Evolutionary conservation across 495 filamentous ascomycete species (phyloP).

Genomic region (Mycothermus thermophilus): DNA sequence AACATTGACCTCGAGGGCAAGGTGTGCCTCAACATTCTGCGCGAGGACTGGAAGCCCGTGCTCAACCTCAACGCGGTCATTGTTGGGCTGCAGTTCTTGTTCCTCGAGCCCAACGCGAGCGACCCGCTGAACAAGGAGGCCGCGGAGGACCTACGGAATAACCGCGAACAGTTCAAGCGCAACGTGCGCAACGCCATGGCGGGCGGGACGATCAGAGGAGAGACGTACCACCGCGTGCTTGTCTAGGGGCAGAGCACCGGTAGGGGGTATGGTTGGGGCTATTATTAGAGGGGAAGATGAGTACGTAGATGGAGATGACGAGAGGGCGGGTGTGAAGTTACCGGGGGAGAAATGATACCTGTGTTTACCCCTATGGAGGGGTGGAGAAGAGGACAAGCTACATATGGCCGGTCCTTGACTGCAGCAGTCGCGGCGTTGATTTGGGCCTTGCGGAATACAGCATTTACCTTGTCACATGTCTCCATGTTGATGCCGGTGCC

Average conservation of each 20-base stretch:
- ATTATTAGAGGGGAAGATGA: conserved; percentile 1
- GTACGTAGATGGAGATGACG: background rate
- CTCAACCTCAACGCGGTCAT: conserved; percentile 94
- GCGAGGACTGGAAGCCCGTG: conserved; percentile 98
- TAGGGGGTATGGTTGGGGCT: background rate
- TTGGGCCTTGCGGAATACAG: too few species aligned
- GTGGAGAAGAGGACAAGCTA: background rate
- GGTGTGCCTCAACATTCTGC: conserved; percentile 89
- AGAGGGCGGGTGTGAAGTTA: background rate
- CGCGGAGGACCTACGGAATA: conserved; percentile 75
- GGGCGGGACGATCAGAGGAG: conserved; percentile 61
- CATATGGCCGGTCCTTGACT: background rate
- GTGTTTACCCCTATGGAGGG: background rate
- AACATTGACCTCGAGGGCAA: conserved; percentile 98
- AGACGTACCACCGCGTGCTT: conserved; percentile 59
- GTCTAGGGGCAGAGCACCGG: background rate
- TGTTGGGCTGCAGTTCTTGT: conserved; percentile 93
- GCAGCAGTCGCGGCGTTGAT: background rate
- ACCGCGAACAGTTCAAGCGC: conserved; percentile 74
- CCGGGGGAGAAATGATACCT: conserved; percentile 1
- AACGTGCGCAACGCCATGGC: conserved; percentile 76
- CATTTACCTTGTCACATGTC: too few species aligned
- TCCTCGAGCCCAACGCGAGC: conserved; percentile 90
- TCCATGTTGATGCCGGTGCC: too few species aligned
- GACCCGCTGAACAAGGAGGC: conserved; percentile 98